Percentiles rank a stretch among this genome's conserved stretches.
Conservation (phyloP, 2,329 filamentous ascomycete genomes). For the Fusarium brachygibbosum region DNA sequence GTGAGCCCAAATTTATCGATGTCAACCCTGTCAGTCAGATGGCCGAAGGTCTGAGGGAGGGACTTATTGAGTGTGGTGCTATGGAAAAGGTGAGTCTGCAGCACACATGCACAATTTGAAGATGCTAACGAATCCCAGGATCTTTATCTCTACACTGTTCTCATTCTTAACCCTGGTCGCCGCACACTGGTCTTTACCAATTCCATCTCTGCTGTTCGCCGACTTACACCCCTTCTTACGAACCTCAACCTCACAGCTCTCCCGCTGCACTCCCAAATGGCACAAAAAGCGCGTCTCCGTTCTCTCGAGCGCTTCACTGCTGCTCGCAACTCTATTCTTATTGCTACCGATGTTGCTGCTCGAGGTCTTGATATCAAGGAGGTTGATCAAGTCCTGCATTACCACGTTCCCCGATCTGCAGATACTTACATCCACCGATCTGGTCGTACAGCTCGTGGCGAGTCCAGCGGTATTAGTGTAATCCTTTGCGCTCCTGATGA, state of each 20-base stretch:
- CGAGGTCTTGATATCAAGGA: constrained; percentile 93
- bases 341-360: constrained; percentile 94
- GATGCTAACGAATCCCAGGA: constrained; percentile 66
- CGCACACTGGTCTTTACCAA: constrained; percentile 95
- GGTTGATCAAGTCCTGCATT: constrained; percentile 92
- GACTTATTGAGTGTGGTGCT: constrained; percentile 89
- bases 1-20: constrained; percentile 91
- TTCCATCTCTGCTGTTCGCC: constrained; percentile 91
- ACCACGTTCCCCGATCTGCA: constrained; percentile 91
- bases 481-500: constrained; percentile 93
- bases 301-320: constrained; percentile 90
- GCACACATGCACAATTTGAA: no score
- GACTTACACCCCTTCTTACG: constrained; percentile 85
- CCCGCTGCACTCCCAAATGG: constrained; percentile 92
- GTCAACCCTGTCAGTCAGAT: constrained; percentile 91
- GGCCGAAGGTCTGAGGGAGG: constrained; percentile 87
- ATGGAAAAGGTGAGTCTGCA: constrained; percentile 83
- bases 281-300: constrained; percentile 93
- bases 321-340: constrained; percentile 75
- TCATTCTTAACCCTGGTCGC: constrained; percentile 84
- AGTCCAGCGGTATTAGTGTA: constrained; percentile 82
- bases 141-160: constrained; percentile 89
- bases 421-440: constrained; percentile 97
- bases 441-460: constrained; percentile 90
- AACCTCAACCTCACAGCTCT: constrained; percentile 82